Evolutionary conservation across 2,329 filamentous ascomycete species (phyloP), one percentile per base, ranked within the genome.

Genomic region (Aspergillus terreus): DNA sequence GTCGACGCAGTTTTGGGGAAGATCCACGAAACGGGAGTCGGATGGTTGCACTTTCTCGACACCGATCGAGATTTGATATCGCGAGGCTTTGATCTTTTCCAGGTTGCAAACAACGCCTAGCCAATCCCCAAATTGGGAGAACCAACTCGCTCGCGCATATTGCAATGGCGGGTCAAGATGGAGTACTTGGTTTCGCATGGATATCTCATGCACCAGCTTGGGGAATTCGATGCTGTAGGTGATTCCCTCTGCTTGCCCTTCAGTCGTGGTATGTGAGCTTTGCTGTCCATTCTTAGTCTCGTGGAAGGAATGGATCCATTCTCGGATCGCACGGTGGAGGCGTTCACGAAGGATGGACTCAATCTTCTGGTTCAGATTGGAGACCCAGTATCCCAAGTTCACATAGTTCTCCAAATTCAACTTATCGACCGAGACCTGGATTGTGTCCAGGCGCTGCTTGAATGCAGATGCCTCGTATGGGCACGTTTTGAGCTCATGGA

Each of bases 181-280:
- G 60, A 99, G 96, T 59, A 96, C 88, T 70, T 99, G 94, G 63
- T 97, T 97, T 30, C 90, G 88, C 90, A 99, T 99, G 5, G 90
- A 94, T 49, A 99, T 87, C 68, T 99, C 94, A 61, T 96, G 90
- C 14, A 94, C 80, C 21, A 95, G 81, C 30, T 66, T 65, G 5
- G 72, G 67, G 55, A 77, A 77, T 43, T 72, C 64, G 30, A 76
- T 71, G 17, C 60, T 64, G 55, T 73, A 71, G 6, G 58, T 58
- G 21, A 58, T 57, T 2, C 57, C 52, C 45, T 74, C 70, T 1
- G 55, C 25, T 23, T 72, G 68, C 33, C 11, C 11, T 23, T 59
- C 59, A 15, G 56, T 53, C 25, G 51, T 49, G 30, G 54, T 53
- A 44, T 63, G 69, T 64, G 53, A 59, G 54, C 43, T 47, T 14